phyloP scores from a whole-genome alignment of 2,329 filamentous ascomycete genomes.

The Ambrosiella xylebori region DNA sequence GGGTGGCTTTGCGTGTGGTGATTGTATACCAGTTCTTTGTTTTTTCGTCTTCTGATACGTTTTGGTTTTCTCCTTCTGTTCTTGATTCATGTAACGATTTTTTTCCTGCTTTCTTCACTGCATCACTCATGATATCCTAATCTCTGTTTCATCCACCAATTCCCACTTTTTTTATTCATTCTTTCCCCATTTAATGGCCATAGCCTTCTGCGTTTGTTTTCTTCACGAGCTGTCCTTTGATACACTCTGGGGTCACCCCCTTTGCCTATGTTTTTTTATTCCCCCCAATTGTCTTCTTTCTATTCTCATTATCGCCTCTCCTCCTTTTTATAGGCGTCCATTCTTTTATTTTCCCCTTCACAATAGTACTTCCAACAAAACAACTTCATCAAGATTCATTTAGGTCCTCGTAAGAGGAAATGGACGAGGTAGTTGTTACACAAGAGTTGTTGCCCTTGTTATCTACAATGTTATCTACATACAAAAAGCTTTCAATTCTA shows the following conservation, averaged over 20 bases:
- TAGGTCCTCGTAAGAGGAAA: constrained; percentile 3
- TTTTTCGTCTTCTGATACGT: background rate
- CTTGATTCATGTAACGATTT: constrained; percentile 9
- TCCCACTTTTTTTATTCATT: constrained; percentile 1
- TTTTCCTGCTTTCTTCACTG: constrained; percentile 14
- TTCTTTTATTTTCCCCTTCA: constrained; percentile 14
- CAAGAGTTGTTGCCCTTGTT: constrained; percentile 9
- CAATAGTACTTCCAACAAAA: background rate
- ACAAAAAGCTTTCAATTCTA: background rate
- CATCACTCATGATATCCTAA: constrained; percentile 1
- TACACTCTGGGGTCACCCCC: constrained; percentile 13
- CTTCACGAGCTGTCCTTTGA: constrained; percentile 7
- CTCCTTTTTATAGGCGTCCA: background rate
- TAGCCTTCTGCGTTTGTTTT: constrained; percentile 1
- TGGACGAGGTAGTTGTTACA: constrained; percentile 3
- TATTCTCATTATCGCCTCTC: background rate
- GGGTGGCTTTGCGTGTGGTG: background rate
- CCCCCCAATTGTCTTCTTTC: constrained; percentile 3
- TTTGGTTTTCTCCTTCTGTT: constrained; percentile 3
- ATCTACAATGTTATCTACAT: background rate
- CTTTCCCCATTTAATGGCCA: no score
- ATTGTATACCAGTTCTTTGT: constrained; percentile 7
- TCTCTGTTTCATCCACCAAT: constrained; percentile 12
- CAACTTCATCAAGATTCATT: background rate
- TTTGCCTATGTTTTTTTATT: constrained; percentile 8